Evolutionary conservation across 495 filamentous ascomycete species (phyloP).

Genomic region (Thermochaetoides thermophila): DNA sequence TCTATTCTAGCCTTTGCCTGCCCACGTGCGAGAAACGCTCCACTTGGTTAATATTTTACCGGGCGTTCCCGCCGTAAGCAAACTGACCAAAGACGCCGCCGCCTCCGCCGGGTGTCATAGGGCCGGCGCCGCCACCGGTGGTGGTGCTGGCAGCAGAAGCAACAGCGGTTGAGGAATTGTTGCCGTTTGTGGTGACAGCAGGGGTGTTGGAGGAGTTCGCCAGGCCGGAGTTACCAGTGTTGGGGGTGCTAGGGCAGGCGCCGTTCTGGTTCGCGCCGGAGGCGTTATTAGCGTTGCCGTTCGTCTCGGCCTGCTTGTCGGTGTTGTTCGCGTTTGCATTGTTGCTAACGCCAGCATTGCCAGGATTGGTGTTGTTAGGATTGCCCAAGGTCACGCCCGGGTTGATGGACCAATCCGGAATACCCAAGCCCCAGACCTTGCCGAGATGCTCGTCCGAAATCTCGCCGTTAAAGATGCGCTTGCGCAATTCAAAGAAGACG

Average conservation of each 20-base stretch:
- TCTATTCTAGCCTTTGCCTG: too few relatives aligned
- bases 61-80: constrained; percentile 26
- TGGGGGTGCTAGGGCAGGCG: constrained; percentile 57
- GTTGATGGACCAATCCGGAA: constrained; percentile 38
- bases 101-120: constrained; percentile 54
- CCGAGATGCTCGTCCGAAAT: constrained; percentile 64
- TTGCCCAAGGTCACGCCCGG: constrained; percentile 6
- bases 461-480: constrained; percentile 68
- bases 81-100: constrained; percentile 49
- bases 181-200: constrained; percentile 37
- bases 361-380: constrained; percentile 22
- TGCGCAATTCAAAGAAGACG: constrained; percentile 79
- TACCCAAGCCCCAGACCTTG: constrained; percentile 72
- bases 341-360: constrained; percentile 1
- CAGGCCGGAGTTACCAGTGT: constrained; percentile 35
- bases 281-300: constrained; percentile 14
- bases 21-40: too few relatives aligned
- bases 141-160: neutral
- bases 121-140: constrained; percentile 31
- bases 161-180: too few relatives aligned
- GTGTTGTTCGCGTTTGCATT: neutral
- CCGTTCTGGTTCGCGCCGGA: constrained; percentile 31
- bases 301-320: constrained; percentile 17
- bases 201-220: constrained; percentile 48
- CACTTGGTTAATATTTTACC: too few relatives aligned